Evolutionary conservation across 768 basidiomycete species (phyloP), one percentile per base, ranked within the genome.

Genomic region (Imleria badia): DNA sequence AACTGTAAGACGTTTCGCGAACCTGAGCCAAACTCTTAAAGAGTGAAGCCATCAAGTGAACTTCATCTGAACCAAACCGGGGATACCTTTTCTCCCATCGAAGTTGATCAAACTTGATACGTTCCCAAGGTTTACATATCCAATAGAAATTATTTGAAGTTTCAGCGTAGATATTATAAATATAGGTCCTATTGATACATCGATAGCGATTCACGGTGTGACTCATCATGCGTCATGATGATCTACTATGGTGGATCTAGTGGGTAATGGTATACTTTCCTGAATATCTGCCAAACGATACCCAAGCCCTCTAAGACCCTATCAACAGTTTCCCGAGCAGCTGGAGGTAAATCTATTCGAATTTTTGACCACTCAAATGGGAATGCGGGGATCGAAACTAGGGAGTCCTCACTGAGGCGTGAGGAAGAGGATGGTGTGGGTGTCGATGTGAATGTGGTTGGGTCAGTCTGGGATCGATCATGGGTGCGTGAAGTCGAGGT

Each of bases 231-330:
- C 26, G 6, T 26, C 23, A 19, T 48, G 2, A 23, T 15, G 15
- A 45, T 34, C 34, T 10, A n/a, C 67, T 60, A 64, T 15, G 70
- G 72, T 22, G 70, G 70, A 54, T 72, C 72, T 14, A 72, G 61
- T 34, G 70, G 70, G 52, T 72, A 72, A 56, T 72, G 70, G 35
- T 72, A 72, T 30, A 44, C 67, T 58, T 59, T 72, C 54, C 68
- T 62, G 31, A 66, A 60, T 33, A 66, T 46, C 41, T 72, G 55
- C 70, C 70, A 72, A 41, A 73, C 63, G 5, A 62, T 15, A 39
- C 58, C 59, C 46, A 72, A 40, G 20, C 71, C 63, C 26, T 35
- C 63, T 9, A 73, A 22, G 42, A 73, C 58, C 26, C 5, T 62
- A n/a, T 73, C 65, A 29, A 60, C 60, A 7, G 60, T 55, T 45